These are phyloP conservation scores for Athelia sp. DNA, from an alignment of 1,284 basidiomycete genomes.

Conservation along the genomic window DNA sequence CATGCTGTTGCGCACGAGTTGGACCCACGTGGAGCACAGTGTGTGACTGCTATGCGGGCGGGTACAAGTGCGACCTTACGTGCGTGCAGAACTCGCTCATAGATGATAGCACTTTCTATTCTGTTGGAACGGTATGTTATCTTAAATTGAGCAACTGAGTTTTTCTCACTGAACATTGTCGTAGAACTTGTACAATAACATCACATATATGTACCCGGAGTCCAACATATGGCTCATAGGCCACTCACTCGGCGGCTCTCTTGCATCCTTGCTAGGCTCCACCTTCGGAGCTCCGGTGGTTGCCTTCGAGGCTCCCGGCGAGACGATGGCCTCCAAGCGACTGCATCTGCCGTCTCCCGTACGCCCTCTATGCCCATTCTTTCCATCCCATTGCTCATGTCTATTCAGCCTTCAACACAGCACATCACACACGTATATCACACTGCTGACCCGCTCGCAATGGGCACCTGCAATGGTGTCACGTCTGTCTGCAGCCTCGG, in stretches of 20 bases:
- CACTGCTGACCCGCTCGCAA: slow-evolving; percentile 67
- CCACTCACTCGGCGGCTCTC: slow-evolving; percentile 73
- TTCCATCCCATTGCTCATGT: slow-evolving; percentile 1
- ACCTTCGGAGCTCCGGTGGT: slow-evolving; percentile 85
- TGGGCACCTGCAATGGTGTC: slow-evolving; percentile 59
- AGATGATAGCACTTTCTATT: slow-evolving; percentile 79
- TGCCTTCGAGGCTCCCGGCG: slow-evolving; percentile 79
- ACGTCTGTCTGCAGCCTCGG: slow-evolving; percentile 52
- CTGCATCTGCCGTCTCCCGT: slow-evolving; percentile 73
- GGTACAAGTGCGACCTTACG: slow-evolving; percentile 63
- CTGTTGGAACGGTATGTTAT: slow-evolving; percentile 52
- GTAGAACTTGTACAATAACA: slow-evolving; percentile 74
- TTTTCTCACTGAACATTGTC: not conserved
- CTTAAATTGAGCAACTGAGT: not conserved
- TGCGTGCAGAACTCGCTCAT: slow-evolving; percentile 74
- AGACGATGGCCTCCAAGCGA: slow-evolving; percentile 66
- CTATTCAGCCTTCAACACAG: slow-evolving; percentile 42
- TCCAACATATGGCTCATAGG: slow-evolving; percentile 81
- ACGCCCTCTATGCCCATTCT: slow-evolving; percentile 12
- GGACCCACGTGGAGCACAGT: slow-evolving; percentile 84
- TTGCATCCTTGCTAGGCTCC: slow-evolving; percentile 75
- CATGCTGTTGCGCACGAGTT: slow-evolving; percentile 87
- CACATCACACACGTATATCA: slow-evolving; percentile 71
- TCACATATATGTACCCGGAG: slow-evolving; percentile 78
- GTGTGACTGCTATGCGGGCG: slow-evolving; percentile 74